Evolutionary conservation across 225 moss, liverwort and hornwort genomes (phyloP).

Genomic region (Climacium dendroides): DNA sequence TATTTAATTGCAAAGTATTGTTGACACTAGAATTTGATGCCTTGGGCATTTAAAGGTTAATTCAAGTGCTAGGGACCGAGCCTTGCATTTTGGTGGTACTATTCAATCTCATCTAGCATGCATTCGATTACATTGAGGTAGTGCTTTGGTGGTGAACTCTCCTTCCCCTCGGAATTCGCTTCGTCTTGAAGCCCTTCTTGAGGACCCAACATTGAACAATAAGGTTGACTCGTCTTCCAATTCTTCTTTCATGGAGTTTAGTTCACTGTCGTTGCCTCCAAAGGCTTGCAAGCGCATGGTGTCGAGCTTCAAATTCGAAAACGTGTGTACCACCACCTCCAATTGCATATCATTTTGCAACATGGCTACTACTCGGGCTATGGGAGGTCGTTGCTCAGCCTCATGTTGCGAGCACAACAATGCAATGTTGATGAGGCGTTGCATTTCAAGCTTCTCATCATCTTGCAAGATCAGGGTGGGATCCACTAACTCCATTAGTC

Average conservation of each 20-base stretch:
- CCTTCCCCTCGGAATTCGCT: background rate
- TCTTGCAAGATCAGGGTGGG: background rate
- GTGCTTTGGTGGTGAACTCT: background rate
- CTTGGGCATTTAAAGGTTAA: too few species aligned
- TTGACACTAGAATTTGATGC: too few species aligned
- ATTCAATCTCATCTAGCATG: too few species aligned
- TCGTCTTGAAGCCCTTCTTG: background rate
- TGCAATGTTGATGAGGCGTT: background rate
- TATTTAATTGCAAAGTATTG: too few species aligned
- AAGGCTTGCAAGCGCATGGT: background rate
- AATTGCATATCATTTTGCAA: background rate
- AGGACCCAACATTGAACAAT: background rate
- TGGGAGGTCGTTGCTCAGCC: constrained; percentile 1
- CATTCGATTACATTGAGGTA: background rate
- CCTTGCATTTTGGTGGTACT: too few species aligned
- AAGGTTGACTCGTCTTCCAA: background rate
- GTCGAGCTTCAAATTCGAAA: background rate
- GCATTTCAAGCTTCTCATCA: background rate
- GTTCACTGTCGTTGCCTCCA: background rate
- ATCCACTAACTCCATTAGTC: background rate
- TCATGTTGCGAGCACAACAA: background rate
- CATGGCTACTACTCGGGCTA: constrained; percentile 18
- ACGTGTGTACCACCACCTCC: background rate
- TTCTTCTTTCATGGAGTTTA: background rate
- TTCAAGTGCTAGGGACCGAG: too few species aligned